Conservation (phyloP, 805 yeast species). For the Hanseniaspora vineae region DNA sequence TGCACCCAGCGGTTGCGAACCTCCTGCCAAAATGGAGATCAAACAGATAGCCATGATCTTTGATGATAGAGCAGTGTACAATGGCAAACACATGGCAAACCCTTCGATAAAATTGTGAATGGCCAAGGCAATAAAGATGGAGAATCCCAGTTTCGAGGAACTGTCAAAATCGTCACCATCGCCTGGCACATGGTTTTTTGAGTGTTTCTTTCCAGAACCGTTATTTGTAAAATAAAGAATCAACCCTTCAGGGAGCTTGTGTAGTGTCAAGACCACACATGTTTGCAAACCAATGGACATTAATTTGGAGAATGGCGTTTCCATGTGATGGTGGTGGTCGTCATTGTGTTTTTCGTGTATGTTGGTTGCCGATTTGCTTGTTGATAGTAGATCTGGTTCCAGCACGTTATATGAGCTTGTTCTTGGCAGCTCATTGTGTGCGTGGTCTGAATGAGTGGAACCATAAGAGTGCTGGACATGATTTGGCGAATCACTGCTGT, state of each 20-base stretch:
- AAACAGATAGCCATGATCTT: slow-evolving; percentile 49
- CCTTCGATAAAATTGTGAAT: slow-evolving; percentile 93
- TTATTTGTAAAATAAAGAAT: slow-evolving; percentile 62
- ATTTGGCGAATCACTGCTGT: no score
- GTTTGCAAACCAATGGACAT: slow-evolving; percentile 86
- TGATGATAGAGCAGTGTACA: slow-evolving; percentile 61
- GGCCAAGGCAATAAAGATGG: slow-evolving; percentile 72
- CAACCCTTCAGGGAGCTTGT: slow-evolving; percentile 92
- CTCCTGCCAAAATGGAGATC: slow-evolving; percentile 62
- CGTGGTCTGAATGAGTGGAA: no score
- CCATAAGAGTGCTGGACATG: no score
- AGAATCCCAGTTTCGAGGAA: slow-evolving; percentile 40
- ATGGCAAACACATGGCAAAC: slow-evolving; percentile 82
- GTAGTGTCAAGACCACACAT: slow-evolving; percentile 72
- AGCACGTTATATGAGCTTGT: no score
- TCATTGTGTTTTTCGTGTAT: slow-evolving; percentile 21
- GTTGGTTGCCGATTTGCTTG: slow-evolving; percentile 9
- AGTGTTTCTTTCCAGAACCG: slow-evolving; percentile 37
- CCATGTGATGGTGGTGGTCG: slow-evolving; percentile 70
- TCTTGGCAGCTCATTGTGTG: no score
- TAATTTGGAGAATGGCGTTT: slow-evolving; percentile 65
- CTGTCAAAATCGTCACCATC: not conserved
- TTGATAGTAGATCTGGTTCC: no score
- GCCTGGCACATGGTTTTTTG: no score
- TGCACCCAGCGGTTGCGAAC: slow-evolving; percentile 87